Evolutionary conservation across 2,329 filamentous ascomycete species (phyloP).

Genomic region (Fusarium drepaniforme): DNA sequence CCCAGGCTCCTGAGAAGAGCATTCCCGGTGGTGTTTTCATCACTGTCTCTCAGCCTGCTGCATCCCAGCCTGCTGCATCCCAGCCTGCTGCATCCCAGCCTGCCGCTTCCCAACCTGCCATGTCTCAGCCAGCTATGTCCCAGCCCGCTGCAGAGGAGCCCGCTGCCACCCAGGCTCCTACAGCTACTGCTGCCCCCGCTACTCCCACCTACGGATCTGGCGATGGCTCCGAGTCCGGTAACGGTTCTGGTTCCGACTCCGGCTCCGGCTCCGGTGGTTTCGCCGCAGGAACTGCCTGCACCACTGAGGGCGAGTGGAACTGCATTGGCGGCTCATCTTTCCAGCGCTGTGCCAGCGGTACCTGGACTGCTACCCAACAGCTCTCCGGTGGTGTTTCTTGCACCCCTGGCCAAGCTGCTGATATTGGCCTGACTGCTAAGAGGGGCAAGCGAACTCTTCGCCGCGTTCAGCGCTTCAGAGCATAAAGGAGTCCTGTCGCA

Average conservation of each 20-base stretch:
- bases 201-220: not conserved
- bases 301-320: conserved; percentile 64
- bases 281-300: conserved; percentile 59
- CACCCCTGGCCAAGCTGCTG: conserved; percentile 53
- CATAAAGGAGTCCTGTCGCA: no score
- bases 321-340: conserved; percentile 63
- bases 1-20: not conserved
- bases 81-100: conserved; percentile 27
- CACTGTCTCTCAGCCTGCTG: conserved; percentile 44
- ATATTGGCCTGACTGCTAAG: conserved; percentile 51
- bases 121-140: conserved; percentile 44
- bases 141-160: conserved; percentile 15
- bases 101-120: no score
- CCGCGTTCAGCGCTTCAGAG: conserved; percentile 19
- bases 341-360: conserved; percentile 67
- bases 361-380: conserved; percentile 58
- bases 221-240: not conserved
- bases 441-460: conserved; percentile 41
- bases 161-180: conserved; percentile 33
- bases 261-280: conserved; percentile 46
- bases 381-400: conserved; percentile 63
- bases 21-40: conserved; percentile 57
- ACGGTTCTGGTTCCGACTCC: conserved; percentile 13
- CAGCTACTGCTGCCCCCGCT: not conserved
- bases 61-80: conserved; percentile 29